Base-by-base conservation (phyloP, 1,284 basidiomycete species). In the Exobasidium cylindrosporum region DNA sequence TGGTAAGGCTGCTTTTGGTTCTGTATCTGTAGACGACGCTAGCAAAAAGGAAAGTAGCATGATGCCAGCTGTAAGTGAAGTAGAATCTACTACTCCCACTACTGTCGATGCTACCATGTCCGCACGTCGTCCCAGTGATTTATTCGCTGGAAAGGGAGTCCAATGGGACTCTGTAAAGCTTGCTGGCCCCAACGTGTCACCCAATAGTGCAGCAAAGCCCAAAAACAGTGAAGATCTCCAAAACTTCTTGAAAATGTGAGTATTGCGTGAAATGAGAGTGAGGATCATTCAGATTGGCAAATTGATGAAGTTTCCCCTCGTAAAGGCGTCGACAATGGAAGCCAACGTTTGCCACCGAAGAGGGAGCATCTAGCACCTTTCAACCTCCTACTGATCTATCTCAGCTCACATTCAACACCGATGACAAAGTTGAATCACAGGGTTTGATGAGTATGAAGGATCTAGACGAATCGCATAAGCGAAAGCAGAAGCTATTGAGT, bases 291-390 rank as follows among this genome's bases (percentile, higher is more conserved):
- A 29, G 56, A 31, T n/a, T 3, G 32, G 13, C 58, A 32, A 17
- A 23, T 10, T n/a, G n/a, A 62, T 23, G 3, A 24, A 43, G 21
- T 28, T 31, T 21, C 31, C 50, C 7, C 58, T 35, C 57, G 26
- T 24, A n/a, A n/a, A 61, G 58, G 30, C 62, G 62, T 30, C 60
- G 62, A 23, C 62, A 64, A 55, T 64, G 62, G 62, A 60, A 62
- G 2, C 62, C 62, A 10, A 64, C 62, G 5, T 64, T 64, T 55
- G 49, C 60, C 17, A 64, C 62, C 2, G 62, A 61, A 30, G 17
- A 40, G 7, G 60, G 60, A 43, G 30, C 17, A 2, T 24, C 29
- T 24, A 26, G 13, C 29, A 35, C 53, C 4, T 50, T 50, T 21
- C 23, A 50, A 23, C 52, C 11, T 13, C 44, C 60, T 6, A 32